Evolutionary conservation across 2,329 filamentous ascomycete genomes (phyloP), one percentile per base, ranked within the genome.

Genomic region (Trichoderma sp.): DNA sequence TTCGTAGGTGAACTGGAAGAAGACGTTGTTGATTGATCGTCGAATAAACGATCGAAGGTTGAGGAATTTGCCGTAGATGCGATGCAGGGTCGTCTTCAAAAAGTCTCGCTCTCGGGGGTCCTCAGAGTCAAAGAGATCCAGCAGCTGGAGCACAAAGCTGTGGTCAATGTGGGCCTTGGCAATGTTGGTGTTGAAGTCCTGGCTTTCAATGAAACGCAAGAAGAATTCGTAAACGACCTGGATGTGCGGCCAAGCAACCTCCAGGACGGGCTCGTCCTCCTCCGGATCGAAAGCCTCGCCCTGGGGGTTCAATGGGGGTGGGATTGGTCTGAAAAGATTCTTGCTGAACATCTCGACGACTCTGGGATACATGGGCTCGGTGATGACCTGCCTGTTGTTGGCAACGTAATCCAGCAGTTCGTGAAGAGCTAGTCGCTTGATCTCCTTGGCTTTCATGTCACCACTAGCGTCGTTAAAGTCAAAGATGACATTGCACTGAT

Each of bases 161-260:
- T 99, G 97, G 83, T 99, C 97, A 83, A 99, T 99, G 85, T 98
- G 98, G 77, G 95, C 94, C 87, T 99, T 99, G 79, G 97, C 97
- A 81, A 98, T 98, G 85, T 99, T 99, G 79, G 97, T 99, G 88
- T 98, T 99, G 89, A 99, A 99, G 85, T 99, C 97, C 84, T 98
- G 97, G 85, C 97, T 98, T 85, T 99, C 97, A 80, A 99, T 99
- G 86, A 99, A 99, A 76, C 97, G 91, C 77, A 99, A 88, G 88
- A 99, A 99, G 88, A 99, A 99, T 85, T 99, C 97, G 85, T 99
- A 99, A 56, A 99, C 97, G 75, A 99, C 97, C 86, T 99, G 97
- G 76, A 99, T 99, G 84, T 99, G 97, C 8, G 97, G 97, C 97
- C 97, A 99, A 6, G 97, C 97, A 45, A 99, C 97, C 87, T 99